Evolutionary conservation across 495 filamentous ascomycete genomes (phyloP), one percentile per base, ranked within the genome.

Genomic region (Cryomyces minteri): DNA sequence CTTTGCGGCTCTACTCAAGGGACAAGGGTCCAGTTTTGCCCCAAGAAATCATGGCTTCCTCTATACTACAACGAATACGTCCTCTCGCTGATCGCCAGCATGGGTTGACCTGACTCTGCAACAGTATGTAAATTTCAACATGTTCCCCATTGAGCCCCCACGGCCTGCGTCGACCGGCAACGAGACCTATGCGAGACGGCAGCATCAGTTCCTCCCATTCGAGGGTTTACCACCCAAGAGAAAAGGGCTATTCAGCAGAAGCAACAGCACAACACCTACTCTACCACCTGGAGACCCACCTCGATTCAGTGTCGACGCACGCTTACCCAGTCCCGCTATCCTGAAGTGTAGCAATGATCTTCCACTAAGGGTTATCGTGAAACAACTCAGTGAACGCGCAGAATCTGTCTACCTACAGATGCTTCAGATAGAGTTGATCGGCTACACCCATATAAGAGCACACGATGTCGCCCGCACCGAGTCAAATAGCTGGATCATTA

Each of bases 111-210:
- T 25, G 18, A 25, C 18, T 25, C 18, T 25, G 12, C 34, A 9
- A 38, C 47, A 80, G 76, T 58, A 68, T 43, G 63, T 68, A 0
- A 62, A 67, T 43, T 68, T 98, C 57, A 86, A 82, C 38, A 94
- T 98, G 58, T 67, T 94, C 6, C 90, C 90, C 5, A 86, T 96
- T 55, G 90, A 98, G 55, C 85, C 85, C 2, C 88, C 87, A 6
- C 69, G 84, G 40, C 77, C 75, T 5, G 63, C 73, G 3, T 67
- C 69, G 42, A 68, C 75, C 1, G 73, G 71, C 41, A 76, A 81
- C 51, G 90, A 98, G 61, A 77, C 82, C 8, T 98, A 79, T 58
- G 90, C 87, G 9, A 66, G 85, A 42, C 71, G 85, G 25, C 76
- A 79, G 25, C 87, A 90, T 54, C 70, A 82, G 49, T 95, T 95